Percentiles rank a stretch among this genome's conserved stretches.
Evolutionary conservation across 2,329 filamentous ascomycete genomes (phyloP).

Genomic region (Neofusicoccum ribis): DNA sequence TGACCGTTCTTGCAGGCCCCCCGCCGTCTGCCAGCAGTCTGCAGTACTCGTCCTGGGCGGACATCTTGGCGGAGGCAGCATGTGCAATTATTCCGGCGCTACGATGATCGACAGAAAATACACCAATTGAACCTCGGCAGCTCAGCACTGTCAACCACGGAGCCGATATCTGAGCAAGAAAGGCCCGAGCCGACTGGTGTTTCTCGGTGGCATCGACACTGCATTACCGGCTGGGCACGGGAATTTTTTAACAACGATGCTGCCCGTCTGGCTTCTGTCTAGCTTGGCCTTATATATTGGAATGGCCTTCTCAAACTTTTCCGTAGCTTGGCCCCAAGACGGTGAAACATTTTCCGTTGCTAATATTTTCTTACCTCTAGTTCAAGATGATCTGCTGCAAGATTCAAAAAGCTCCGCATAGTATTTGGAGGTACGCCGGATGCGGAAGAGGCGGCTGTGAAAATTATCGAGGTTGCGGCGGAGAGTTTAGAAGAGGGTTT

Average conservation of each 20-base stretch:
- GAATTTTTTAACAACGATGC: background rate
- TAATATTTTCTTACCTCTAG: background rate
- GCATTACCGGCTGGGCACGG: background rate
- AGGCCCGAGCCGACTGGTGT: background rate
- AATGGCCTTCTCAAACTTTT: background rate
- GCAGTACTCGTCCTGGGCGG: background rate
- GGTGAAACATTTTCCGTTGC: background rate
- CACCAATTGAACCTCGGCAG: background rate
- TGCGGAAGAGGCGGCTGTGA: no score
- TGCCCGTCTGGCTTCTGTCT: background rate
- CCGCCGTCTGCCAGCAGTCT: no score
- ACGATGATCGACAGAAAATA: background rate
- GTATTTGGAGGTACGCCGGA: no score
- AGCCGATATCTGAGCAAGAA: background rate
- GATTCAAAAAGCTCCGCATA: no score
- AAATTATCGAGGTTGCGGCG: no score
- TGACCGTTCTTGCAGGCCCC: no score
- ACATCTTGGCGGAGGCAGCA: background rate
- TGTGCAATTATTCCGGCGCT: constrained; percentile 9
- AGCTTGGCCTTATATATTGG: background rate
- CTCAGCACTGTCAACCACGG: background rate
- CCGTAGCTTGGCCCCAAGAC: background rate
- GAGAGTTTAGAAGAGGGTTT: no score
- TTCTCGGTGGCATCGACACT: background rate
- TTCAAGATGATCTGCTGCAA: background rate